Evolutionary conservation across 257 asterid genomes (phyloP).

Genomic region (Apocynum venetum): DNA sequence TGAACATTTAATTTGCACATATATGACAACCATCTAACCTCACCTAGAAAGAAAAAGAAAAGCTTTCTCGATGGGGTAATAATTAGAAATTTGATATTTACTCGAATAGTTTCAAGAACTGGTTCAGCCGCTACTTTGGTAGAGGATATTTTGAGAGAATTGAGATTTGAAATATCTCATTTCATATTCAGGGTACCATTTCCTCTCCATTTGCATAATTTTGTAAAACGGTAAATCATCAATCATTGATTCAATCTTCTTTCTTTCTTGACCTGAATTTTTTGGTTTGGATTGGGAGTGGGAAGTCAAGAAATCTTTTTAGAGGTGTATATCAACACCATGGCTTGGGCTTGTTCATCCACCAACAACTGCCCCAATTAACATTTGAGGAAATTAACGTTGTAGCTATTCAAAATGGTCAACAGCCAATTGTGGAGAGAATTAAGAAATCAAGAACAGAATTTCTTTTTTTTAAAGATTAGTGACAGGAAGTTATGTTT

Average conservation of each 20-base stretch:
- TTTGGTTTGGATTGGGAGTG: too few relatives aligned
- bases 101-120: too few relatives aligned
- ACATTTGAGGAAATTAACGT: neutral
- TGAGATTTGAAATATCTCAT: too few relatives aligned
- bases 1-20: too few relatives aligned
- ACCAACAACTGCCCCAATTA: neutral
- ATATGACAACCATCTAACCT: too few relatives aligned
- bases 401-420: neutral
- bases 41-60: too few relatives aligned
- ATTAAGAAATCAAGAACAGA: neutral
- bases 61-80: too few relatives aligned
- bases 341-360: neutral
- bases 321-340: neutral
- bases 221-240: neutral
- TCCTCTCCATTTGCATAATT: neutral
- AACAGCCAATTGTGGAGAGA: neutral
- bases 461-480: neutral
- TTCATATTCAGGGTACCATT: too few relatives aligned
- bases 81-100: too few relatives aligned
- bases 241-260: neutral
- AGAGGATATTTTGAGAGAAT: too few relatives aligned
- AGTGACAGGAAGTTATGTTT: neutral
- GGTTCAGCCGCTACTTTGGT: too few relatives aligned
- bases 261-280: neutral
- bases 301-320: neutral